Evolutionary conservation across 768 basidiomycete species (phyloP).

Genomic region (Rhodotorula toruloides): DNA sequence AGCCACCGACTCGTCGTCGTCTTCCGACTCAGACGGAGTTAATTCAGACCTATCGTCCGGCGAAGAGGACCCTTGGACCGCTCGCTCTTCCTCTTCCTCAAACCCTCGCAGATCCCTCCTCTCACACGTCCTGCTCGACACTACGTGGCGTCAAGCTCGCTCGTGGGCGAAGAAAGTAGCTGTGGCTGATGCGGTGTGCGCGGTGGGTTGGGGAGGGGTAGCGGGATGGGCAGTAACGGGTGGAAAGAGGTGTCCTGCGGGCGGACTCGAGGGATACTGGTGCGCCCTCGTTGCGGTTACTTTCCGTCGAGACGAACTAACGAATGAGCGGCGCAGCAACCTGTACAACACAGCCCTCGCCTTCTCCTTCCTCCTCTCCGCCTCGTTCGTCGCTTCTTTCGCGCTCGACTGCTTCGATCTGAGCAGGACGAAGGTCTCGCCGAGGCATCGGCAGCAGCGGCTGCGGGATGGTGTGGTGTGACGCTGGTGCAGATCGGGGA

Average conservation of each 20-base stretch:
- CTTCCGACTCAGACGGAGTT: not conserved
- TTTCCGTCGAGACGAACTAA: no score
- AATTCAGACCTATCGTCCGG: not conserved
- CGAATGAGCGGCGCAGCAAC: not conserved
- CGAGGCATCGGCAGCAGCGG: slow-evolving; percentile 2
- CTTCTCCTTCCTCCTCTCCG: not conserved
- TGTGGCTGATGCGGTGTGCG: not conserved
- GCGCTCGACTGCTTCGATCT: slow-evolving; percentile 8
- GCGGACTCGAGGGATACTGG: slow-evolving; percentile 9
- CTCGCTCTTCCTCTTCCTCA: not conserved
- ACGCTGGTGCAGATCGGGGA: not conserved
- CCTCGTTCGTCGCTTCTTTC: slow-evolving; percentile 5
- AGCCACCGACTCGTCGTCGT: not conserved
- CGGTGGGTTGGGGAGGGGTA: not conserved
- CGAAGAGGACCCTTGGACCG: not conserved
- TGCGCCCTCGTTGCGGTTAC: not conserved
- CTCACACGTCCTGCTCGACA: not conserved
- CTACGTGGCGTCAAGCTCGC: not conserved
- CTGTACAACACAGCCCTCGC: slow-evolving; percentile 22
- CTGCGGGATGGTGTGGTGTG: not conserved
- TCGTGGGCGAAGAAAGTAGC: not conserved
- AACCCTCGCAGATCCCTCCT: not conserved
- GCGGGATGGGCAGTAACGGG: slow-evolving; percentile 6
- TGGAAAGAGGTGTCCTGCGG: slow-evolving; percentile 2
- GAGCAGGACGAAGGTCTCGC: not conserved